Conservation (phyloP, 148 eudicot species). For the Nyssa sinensis region DNA sequence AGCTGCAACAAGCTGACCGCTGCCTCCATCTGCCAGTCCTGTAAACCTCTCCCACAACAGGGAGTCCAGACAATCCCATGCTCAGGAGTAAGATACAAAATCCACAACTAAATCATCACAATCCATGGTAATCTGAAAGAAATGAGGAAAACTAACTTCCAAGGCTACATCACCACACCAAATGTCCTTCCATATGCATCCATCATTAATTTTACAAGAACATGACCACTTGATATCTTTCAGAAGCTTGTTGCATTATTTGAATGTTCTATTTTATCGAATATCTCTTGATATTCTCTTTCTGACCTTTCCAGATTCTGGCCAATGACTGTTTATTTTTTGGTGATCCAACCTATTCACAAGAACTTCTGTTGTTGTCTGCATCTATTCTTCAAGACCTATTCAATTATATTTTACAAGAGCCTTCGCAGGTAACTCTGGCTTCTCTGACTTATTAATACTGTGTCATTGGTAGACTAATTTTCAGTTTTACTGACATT, state of each 20-base stretch:
- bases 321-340: constrained; percentile 46
- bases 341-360: constrained; percentile 41
- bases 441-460: constrained; percentile 4
- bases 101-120: too few species aligned
- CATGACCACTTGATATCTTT: neutral
- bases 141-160: too few species aligned
- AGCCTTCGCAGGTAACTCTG: constrained; percentile 49
- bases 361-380: constrained; percentile 55
- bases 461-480: constrained; percentile 6
- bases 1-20: too few species aligned
- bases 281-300: neutral
- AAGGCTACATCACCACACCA: too few species aligned
- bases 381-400: constrained; percentile 36
- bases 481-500: constrained; percentile 15
- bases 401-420: constrained; percentile 40
- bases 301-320: constrained; percentile 34
- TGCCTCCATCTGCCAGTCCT: too few species aligned
- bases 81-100: too few species aligned
- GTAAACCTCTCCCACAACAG: too few species aligned
- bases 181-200: neutral
- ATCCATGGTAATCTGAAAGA: too few species aligned
- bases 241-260: neutral
- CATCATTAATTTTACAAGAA: neutral
- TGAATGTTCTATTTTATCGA: constrained; percentile 2
- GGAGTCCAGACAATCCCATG: too few species aligned